These are phyloP conservation scores for Pichia nanzhaoensis DNA, from an alignment of 805 yeast species.

Conservation along the genomic window DNA sequence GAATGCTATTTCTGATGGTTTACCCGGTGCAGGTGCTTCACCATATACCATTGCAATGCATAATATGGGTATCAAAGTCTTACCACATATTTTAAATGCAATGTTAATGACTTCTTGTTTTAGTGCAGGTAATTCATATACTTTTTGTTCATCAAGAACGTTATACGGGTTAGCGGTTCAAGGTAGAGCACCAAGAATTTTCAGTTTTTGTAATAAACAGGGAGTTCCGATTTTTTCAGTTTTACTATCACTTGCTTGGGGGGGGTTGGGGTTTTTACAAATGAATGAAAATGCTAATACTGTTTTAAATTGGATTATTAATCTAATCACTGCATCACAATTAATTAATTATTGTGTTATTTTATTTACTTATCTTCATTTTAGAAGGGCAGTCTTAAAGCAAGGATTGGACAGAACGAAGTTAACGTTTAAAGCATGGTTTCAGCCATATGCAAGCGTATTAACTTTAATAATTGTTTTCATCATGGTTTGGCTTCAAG, in stretches of 20 bases:
- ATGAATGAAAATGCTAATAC: constrained; percentile 50
- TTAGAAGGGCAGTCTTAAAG: constrained; percentile 49
- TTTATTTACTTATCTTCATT: constrained; percentile 52
- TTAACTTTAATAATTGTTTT: constrained; percentile 20
- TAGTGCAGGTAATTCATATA: constrained; percentile 77
- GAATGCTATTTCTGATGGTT: constrained; percentile 28
- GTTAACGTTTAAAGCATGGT: constrained; percentile 47
- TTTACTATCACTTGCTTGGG: constrained; percentile 48
- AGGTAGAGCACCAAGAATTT: constrained; percentile 67
- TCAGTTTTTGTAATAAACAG: constrained; percentile 51
- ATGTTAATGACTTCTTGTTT: constrained; percentile 67
- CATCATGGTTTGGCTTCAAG: constrained; percentile 38
- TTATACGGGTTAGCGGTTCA: constrained; percentile 62
- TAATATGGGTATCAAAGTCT: constrained; percentile 50
- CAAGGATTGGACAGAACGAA: constrained; percentile 42
- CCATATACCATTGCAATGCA: constrained; percentile 81
- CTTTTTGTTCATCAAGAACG: constrained; percentile 61
- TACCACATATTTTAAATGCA: constrained; percentile 73
- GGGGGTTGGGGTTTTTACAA: constrained; percentile 62
- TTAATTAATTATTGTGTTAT: constrained; percentile 55
- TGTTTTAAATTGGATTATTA: constrained; percentile 68
- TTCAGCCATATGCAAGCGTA: constrained; percentile 24
- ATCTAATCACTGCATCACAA: constrained; percentile 64
- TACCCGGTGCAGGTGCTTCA: constrained; percentile 47
- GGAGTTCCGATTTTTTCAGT: constrained; percentile 75